Evolutionary conservation across 495 filamentous ascomycete genomes (phyloP).

Genomic region (Aeminium ludgeri): DNA sequence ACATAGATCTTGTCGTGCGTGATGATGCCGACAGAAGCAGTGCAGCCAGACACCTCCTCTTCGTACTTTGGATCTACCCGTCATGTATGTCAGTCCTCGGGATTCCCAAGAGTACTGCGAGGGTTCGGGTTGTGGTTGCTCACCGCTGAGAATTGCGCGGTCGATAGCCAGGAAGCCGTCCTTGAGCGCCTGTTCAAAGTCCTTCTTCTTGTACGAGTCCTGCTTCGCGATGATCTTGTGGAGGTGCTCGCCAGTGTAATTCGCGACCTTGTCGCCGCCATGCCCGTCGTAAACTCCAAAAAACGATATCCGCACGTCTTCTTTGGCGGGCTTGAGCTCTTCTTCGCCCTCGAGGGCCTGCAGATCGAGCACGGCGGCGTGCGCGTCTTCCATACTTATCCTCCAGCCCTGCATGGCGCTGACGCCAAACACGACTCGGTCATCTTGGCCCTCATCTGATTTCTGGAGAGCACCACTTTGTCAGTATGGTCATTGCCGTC

Average conservation of each 20-base stretch:
- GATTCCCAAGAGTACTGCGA: background rate
- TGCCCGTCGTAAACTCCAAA: conserved; percentile 98
- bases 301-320: conserved; percentile 67
- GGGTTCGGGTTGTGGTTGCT: conserved; percentile 10
- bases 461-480: conserved; percentile 32
- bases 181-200: conserved; percentile 90
- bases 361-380: conserved; percentile 76
- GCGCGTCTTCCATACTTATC: conserved; percentile 97
- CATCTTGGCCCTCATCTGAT: conserved; percentile 82
- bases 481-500: background rate
- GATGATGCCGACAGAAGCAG: conserved; percentile 77
- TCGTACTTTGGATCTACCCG: conserved; percentile 76
- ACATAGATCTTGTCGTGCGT: conserved; percentile 85
- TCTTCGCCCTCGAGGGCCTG: conserved; percentile 43
- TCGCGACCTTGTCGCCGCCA: conserved; percentile 82
- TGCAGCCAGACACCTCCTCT: conserved; percentile 95
- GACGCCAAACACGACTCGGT: conserved; percentile 77
- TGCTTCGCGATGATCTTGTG: conserved; percentile 90
- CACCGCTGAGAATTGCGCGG: conserved; percentile 87
- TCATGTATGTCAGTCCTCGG: background rate
- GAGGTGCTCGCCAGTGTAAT: conserved; percentile 83
- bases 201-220: conserved; percentile 73
- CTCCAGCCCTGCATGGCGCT: conserved; percentile 99
- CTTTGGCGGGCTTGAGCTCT: conserved; percentile 40
- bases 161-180: conserved; percentile 95